Conservation (phyloP, 108 stramenopile species). For the Pseudonitzschia delicatissima region DNA sequence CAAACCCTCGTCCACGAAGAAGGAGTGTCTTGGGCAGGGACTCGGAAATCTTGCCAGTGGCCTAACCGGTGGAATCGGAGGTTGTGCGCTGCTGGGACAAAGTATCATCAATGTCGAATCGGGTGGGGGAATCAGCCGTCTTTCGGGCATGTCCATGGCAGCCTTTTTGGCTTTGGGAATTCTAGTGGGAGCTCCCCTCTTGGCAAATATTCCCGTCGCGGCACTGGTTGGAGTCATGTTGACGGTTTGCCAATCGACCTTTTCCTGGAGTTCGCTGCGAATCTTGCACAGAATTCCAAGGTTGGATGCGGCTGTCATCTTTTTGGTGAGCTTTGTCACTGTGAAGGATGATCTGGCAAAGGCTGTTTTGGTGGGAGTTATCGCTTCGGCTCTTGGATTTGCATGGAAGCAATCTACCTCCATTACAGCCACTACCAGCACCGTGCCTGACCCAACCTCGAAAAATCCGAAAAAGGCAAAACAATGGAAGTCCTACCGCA, state of each 20-base stretch:
- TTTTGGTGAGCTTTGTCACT: conserved; percentile 56
- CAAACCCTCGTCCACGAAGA: conserved; percentile 57
- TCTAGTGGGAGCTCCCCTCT: conserved; percentile 59
- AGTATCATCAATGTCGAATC: conserved; percentile 74
- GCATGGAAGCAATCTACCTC: conserved; percentile 69
- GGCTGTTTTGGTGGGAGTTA: conserved; percentile 65
- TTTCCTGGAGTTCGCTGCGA: conserved; percentile 70
- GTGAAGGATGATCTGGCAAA: conserved; percentile 67
- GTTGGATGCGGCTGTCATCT: conserved; percentile 69
- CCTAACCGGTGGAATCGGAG: conserved; percentile 75
- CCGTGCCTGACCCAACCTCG: conserved; percentile 7
- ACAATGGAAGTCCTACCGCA: conserved; percentile 44
- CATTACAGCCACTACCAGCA: conserved; percentile 31
- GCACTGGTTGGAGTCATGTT: conserved; percentile 77
- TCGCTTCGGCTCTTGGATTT: conserved; percentile 70
- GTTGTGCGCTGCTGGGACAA: conserved; percentile 84
- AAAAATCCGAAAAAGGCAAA: neutral
- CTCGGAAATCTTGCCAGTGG: conserved; percentile 66
- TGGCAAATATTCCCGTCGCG: conserved; percentile 67
- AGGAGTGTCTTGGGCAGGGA: conserved; percentile 73
- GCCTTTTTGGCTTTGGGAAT: conserved; percentile 69
- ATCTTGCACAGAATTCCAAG: conserved; percentile 66
- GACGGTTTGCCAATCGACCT: conserved; percentile 76
- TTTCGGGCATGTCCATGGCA: conserved; percentile 75
- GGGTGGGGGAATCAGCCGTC: conserved; percentile 62